phyloP scores from a whole-genome alignment of 2,329 filamentous ascomycete genomes.

The Ceratocystiopsis sp. region DNA sequence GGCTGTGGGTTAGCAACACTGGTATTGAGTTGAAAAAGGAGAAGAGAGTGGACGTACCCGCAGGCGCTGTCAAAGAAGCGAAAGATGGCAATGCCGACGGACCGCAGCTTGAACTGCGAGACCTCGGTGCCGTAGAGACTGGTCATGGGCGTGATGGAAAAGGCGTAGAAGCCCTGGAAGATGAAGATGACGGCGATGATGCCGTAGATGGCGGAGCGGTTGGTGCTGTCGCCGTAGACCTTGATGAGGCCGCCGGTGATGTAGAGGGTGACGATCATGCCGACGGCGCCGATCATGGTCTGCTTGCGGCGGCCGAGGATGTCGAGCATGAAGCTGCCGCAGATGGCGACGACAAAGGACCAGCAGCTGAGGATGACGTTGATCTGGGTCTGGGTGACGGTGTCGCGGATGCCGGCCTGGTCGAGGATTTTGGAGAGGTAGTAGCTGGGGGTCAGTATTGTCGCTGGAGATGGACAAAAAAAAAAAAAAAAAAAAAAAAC shows the following conservation, averaged over 20 bases:
- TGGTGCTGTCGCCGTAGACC: not conserved
- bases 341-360: constrained; percentile 6
- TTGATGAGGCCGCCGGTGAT: constrained; percentile 18
- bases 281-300: not conserved
- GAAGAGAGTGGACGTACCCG: constrained; percentile 9
- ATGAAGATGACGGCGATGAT: constrained; percentile 34
- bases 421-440: constrained; percentile 2
- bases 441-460: constrained; percentile 6
- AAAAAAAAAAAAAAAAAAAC: constrained; percentile 1
- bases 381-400: constrained; percentile 1
- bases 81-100: constrained; percentile 27
- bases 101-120: constrained; percentile 20
- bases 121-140: constrained; percentile 26
- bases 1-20: constrained; percentile 1
- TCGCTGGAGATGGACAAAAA: constrained; percentile 1
- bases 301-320: constrained; percentile 10
- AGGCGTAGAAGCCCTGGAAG: constrained; percentile 33
- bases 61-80: constrained; percentile 24
- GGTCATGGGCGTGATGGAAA: constrained; percentile 31
- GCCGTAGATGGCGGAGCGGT: constrained; percentile 5
- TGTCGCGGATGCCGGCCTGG: constrained; percentile 5
- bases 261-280: constrained; percentile 12
- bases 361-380: constrained; percentile 5
- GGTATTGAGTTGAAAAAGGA: too few species aligned
- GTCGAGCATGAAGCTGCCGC: constrained; percentile 11